Evolutionary conservation across 179 eudicot genomes (phyloP).

Genomic region (Beta lomatogona): DNA sequence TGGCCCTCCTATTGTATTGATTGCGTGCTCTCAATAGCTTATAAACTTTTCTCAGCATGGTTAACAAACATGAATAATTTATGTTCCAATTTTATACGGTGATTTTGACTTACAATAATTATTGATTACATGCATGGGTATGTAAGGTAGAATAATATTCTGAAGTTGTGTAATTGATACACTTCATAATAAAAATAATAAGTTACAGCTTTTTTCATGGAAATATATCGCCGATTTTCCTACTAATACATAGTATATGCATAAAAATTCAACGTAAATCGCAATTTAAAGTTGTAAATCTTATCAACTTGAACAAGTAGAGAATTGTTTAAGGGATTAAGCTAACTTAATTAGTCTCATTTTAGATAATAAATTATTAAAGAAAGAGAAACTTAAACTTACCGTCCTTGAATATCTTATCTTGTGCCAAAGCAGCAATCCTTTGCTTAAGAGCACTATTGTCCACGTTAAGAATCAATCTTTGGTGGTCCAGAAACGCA

Average conservation of each 20-base stretch:
- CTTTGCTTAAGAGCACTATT: constrained; percentile 87
- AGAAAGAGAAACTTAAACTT: constrained; percentile 13
- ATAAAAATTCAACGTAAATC: background rate
- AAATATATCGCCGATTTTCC: background rate
- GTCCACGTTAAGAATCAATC: constrained; percentile 84
- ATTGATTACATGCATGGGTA: background rate
- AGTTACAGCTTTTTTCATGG: background rate
- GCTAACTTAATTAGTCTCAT: background rate
- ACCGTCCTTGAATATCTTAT: constrained; percentile 94
- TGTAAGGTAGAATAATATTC: background rate
- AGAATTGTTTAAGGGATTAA: background rate
- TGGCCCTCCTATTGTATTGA: background rate
- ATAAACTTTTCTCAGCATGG: background rate
- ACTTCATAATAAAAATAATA: background rate
- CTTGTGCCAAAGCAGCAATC: constrained; percentile 92
- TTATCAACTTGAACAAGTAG: constrained; percentile 15
- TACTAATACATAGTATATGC: background rate
- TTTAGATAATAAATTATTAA: background rate
- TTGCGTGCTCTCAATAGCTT: background rate
- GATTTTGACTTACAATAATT: background rate
- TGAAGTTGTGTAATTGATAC: background rate
- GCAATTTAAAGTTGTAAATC: background rate
- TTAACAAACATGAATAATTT: constrained; percentile 2
- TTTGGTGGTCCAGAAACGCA: constrained; percentile 86
- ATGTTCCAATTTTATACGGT: background rate